Evolutionary conservation across 2,329 filamentous ascomycete species (phyloP), one percentile per base, ranked within the genome.

Genomic region (Penicillium nordicum): DNA sequence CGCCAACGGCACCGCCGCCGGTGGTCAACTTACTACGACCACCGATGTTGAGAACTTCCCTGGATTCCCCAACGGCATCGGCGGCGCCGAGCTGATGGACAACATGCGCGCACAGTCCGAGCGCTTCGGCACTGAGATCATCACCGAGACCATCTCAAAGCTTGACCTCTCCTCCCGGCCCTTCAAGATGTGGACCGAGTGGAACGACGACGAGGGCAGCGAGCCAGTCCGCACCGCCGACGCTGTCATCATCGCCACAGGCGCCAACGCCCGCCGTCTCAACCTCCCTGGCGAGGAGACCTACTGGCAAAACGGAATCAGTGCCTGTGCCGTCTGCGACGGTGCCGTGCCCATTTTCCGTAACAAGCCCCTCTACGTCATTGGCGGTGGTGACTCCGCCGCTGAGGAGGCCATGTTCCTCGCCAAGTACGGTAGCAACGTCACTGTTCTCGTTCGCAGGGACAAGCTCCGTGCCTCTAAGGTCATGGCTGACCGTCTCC

Each of bases 31-130:
- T 66, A 99, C 95, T 53, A 99, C 95, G 27, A 99, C 94, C 53
- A 97, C 96, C 69, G 95, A 99, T 66, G 87, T 99, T 58, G 94
- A 99, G 82, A 99, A 99, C 84, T 99, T 88, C 78, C 94, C 94
- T 27, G 94, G 94, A 46, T 99, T 97, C 80, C 89, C 90, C 69
- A 84, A 90, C 68, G 89, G 88, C 62, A 92, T 99, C 74, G 89
- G 91, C 77, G 94, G 94, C 64, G 78, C 84, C 55, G 88, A 91
- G 70, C 81, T 99, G 64, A 99, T 99, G 94, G 93, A 97, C 66
- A 85, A 88, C 75, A 97, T 99, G 93, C 88, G 89, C 76, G 85
- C 83, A 59, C 94, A 99, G 78, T 96, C 92, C 57, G 85, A 88
- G 76, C 88, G 87, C 59, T 97, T 96, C 78, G 95, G 94, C 71